A percentile compares a stretch with the other conserved stretches of the same genome.
These are phyloP conservation scores for Kazachstania bromeliacearum DNA, from an alignment of 805 yeast genomes.

Conservation along the genomic window DNA sequence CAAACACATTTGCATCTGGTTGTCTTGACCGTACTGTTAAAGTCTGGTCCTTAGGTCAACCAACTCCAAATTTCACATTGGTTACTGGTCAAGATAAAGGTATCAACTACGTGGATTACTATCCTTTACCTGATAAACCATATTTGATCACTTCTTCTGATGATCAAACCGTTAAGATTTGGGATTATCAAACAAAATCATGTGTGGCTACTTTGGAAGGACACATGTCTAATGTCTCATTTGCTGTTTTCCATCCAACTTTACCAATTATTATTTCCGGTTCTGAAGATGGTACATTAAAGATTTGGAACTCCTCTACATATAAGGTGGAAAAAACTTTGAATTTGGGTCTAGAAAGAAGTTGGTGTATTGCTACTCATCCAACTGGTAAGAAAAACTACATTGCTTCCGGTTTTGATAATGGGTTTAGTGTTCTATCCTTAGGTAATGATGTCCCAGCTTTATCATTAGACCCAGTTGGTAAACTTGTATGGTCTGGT, in stretches of 20 bases:
- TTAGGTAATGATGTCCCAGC: slow-evolving; percentile 93
- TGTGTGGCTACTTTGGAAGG: slow-evolving; percentile 92
- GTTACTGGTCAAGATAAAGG: slow-evolving; percentile 88
- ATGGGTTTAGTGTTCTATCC: slow-evolving; percentile 81
- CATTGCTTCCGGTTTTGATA: slow-evolving; percentile 88
- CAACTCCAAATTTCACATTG: slow-evolving; percentile 83
- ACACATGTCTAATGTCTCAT: slow-evolving; percentile 88
- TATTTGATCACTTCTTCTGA: slow-evolving; percentile 86
- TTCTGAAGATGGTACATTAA: slow-evolving; percentile 90
- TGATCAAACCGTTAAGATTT: slow-evolving; percentile 77
- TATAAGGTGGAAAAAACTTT: slow-evolving; percentile 88
- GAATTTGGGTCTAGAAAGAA: slow-evolving; percentile 87
- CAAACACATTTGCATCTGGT: slow-evolving; percentile 94
- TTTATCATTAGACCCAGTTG: slow-evolving; percentile 85
- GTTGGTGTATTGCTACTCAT: slow-evolving; percentile 85
- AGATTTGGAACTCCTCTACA: slow-evolving; percentile 91
- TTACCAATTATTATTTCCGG: slow-evolving; percentile 92
- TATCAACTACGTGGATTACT: slow-evolving; percentile 92
- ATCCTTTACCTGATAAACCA: slow-evolving; percentile 96
- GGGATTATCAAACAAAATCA: slow-evolving; percentile 97
- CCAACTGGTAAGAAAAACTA: slow-evolving; percentile 58
- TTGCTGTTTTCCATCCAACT: slow-evolving; percentile 97
- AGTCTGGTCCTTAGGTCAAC: slow-evolving; percentile 88
- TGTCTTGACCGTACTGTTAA: slow-evolving; percentile 94
- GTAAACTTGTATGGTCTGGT: slow-evolving; percentile 78